Evolutionary conservation across 768 basidiomycete species (phyloP).

Genomic region (Lactifluus piperatus): DNA sequence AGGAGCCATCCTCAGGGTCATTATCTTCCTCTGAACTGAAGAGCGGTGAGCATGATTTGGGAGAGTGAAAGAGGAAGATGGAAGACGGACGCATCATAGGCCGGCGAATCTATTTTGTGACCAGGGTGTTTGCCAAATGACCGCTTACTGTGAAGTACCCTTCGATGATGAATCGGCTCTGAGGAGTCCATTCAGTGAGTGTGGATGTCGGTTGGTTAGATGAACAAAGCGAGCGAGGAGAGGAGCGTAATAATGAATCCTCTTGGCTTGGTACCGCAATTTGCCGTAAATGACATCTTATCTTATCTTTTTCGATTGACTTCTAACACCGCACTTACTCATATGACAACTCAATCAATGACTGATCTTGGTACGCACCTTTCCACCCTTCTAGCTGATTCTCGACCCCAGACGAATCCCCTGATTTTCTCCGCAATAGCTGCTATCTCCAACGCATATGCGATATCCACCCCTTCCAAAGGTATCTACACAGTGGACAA

Average conservation of each 20-base stretch:
- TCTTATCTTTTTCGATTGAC: neutral
- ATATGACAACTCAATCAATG: too few species aligned
- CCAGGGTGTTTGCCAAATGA: slow-evolving; percentile 61
- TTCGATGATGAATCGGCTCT: slow-evolving; percentile 18
- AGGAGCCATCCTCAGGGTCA: slow-evolving; percentile 68
- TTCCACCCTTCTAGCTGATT: neutral
- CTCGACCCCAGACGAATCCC: neutral
- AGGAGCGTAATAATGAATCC: neutral
- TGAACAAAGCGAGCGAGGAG: neutral
- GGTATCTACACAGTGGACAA: slow-evolving; percentile 68
- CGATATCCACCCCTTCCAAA: slow-evolving; percentile 43
- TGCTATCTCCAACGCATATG: slow-evolving; percentile 33
- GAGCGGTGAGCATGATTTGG: slow-evolving; percentile 22
- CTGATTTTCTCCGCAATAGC: neutral
- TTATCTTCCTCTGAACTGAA: slow-evolving; percentile 81
- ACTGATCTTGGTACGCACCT: neutral
- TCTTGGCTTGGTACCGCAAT: neutral
- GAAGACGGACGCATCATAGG: slow-evolving; percentile 54
- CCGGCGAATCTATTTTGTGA: slow-evolving; percentile 55
- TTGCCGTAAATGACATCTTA: slow-evolving; percentile 14
- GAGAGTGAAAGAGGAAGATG: slow-evolving; percentile 15
- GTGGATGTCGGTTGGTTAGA: neutral
- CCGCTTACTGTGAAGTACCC: slow-evolving; percentile 38
- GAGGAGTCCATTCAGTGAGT: slow-evolving; percentile 8
- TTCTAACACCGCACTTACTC: too few species aligned